Conservation (phyloP, 805 yeast genomes). For the Saccharomyces cerevisiae region DNA sequence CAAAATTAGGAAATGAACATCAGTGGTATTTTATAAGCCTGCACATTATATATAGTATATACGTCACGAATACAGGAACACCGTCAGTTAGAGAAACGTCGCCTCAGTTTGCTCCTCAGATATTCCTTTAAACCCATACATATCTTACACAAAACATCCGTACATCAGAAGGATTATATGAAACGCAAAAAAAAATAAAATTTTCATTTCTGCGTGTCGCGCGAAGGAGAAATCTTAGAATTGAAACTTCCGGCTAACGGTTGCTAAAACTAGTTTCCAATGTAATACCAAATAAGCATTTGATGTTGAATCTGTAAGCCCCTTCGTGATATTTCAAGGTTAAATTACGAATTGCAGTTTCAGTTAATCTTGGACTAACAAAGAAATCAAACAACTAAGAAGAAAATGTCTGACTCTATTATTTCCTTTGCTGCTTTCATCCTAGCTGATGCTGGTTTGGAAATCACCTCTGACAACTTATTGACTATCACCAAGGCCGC, state of each 20-base stretch:
- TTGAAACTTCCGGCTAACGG: not conserved
- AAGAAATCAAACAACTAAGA: constrained; percentile 6
- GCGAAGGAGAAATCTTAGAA: not conserved
- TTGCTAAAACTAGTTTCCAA: not conserved
- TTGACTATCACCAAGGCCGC: constrained; percentile 67
- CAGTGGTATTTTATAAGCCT: not conserved
- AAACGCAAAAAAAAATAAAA: not conserved
- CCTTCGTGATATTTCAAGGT: not conserved
- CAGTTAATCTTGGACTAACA: not conserved
- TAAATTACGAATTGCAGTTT: not conserved
- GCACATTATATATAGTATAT: not conserved
- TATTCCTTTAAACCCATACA: not conserved
- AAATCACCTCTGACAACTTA: constrained; percentile 78
- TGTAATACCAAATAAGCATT: not conserved
- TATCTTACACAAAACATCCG: not conserved
- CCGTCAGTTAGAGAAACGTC: not conserved
- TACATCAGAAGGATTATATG: not conserved
- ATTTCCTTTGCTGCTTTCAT: constrained; percentile 97
- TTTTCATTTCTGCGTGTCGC: not conserved
- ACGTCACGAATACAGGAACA: not conserved
- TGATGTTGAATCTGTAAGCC: not conserved
- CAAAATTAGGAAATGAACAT: not conserved
- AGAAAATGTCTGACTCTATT: constrained; percentile 85
- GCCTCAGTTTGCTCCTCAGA: not conserved
- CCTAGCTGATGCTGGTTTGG: constrained; percentile 95